These are phyloP conservation scores for Salix suchowensis DNA, from an alignment of 345 rosid species.

Conservation along the genomic window DNA sequence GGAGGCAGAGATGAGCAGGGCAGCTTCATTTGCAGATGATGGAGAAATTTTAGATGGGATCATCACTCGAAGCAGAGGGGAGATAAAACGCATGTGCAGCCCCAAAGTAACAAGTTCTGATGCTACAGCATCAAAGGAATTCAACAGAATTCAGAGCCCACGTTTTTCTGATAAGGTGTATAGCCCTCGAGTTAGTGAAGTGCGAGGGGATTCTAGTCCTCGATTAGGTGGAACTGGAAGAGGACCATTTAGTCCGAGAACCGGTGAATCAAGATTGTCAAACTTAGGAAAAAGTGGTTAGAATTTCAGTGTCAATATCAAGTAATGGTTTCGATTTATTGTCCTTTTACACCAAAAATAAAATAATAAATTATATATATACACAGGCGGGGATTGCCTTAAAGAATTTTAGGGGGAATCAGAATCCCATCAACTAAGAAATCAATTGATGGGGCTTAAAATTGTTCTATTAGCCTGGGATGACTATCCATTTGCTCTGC, in stretches of 20 bases:
- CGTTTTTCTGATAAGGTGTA: conserved; percentile 48
- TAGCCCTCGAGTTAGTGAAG: conserved; percentile 55
- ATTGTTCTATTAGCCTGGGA: neutral
- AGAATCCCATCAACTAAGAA: neutral
- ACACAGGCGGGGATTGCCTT: too few relatives aligned
- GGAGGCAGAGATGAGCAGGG: conserved; percentile 62
- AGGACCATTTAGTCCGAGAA: conserved; percentile 56
- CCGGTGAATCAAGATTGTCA: conserved; percentile 48
- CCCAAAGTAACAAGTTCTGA: conserved; percentile 8
- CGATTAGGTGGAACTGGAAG: conserved; percentile 47
- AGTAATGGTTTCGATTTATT: neutral
- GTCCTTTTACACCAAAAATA: neutral
- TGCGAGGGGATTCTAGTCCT: conserved; percentile 52
- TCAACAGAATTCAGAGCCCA: conserved; percentile 51
- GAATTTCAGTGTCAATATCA: neutral
- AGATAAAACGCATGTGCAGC: conserved; percentile 20
- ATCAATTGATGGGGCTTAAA: neutral
- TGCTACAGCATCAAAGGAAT: conserved; percentile 46
- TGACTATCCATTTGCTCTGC: too few relatives aligned
- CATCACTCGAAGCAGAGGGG: conserved; percentile 27
- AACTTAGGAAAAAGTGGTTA: conserved; percentile 61
- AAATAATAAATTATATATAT: too few relatives aligned
- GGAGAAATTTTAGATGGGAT: conserved; percentile 26
- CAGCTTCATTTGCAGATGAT: conserved; percentile 55
- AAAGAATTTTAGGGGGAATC: neutral